Percentiles rank a stretch among this genome's conserved stretches.
These are phyloP conservation scores for Camptophora hylomeconis DNA, from an alignment of 2,329 filamentous ascomycete species.

Conservation along the genomic window DNA sequence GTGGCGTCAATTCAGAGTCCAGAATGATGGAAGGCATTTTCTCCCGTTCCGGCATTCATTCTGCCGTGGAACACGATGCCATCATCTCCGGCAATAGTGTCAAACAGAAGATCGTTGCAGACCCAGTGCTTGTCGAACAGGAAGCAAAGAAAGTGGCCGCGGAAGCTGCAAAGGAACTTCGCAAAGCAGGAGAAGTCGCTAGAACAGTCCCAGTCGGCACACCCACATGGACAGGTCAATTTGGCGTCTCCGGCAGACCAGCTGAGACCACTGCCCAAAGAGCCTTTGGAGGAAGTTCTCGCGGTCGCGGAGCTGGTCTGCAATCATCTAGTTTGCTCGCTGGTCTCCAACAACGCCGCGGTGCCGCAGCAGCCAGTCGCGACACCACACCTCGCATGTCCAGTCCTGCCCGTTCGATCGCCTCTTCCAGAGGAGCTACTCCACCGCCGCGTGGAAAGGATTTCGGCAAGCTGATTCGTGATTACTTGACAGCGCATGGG, in stretches of 20 bases:
- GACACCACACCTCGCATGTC: slow-evolving; percentile 11
- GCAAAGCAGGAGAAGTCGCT: slow-evolving; percentile 59
- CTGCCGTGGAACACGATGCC: slow-evolving; percentile 84
- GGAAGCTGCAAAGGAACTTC: slow-evolving; percentile 63
- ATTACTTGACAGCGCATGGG: slow-evolving; percentile 65
- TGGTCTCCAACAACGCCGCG: slow-evolving; percentile 39
- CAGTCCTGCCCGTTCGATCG: slow-evolving; percentile 15
- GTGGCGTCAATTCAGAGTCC: slow-evolving; percentile 41
- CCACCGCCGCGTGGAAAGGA: slow-evolving; percentile 39
- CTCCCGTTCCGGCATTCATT: slow-evolving; percentile 70
- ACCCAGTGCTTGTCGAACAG: slow-evolving; percentile 63
- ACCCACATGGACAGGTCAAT: slow-evolving; percentile 85
- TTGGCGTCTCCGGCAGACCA: slow-evolving; percentile 63
- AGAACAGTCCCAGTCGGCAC: slow-evolving; percentile 64
- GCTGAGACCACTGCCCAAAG: slow-evolving; percentile 37
- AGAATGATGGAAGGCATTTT: slow-evolving; percentile 85
- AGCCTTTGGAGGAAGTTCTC: slow-evolving; percentile 23
- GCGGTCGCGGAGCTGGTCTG: slow-evolving; percentile 17
- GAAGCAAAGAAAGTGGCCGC: slow-evolving; percentile 72
- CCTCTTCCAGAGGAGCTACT: slow-evolving; percentile 16
- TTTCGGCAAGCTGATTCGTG: slow-evolving; percentile 59
- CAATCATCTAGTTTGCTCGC: slow-evolving; percentile 38
- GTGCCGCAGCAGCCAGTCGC: slow-evolving; percentile 5
- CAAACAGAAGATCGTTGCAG: slow-evolving; percentile 56
- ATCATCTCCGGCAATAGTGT: slow-evolving; percentile 55